These are phyloP conservation scores for Cryptosporidium canis DNA, from an alignment of 169 alveolate genomes.

Conservation along the genomic window DNA sequence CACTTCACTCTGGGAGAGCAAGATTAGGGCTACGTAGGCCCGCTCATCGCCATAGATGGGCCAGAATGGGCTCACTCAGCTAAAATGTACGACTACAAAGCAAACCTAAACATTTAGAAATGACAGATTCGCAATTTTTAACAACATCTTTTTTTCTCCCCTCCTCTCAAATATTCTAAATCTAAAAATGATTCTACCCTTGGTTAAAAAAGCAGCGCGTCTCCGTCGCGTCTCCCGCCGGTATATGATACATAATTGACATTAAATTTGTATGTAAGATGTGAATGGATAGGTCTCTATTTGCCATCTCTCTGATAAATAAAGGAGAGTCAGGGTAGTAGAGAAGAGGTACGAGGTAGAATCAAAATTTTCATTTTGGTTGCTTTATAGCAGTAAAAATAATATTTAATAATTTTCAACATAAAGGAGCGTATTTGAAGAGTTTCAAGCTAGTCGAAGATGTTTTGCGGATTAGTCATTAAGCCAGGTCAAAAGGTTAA, in stretches of 20 bases:
- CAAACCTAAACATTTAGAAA: too few relatives aligned
- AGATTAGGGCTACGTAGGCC: too few relatives aligned
- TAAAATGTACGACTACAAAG: too few relatives aligned
- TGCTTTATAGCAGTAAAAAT: neutral
- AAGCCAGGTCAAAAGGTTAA: conserved; percentile 77
- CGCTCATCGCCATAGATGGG: too few relatives aligned
- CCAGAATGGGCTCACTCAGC: too few relatives aligned
- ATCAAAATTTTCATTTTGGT: neutral
- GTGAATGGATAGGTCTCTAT: conserved; percentile 24
- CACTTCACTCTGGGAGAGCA: too few relatives aligned
- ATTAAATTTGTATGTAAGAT: conserved; percentile 9
- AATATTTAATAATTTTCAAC: neutral
- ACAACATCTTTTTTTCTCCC: neutral
- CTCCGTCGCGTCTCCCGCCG: conserved; percentile 22
- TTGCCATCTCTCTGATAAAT: conserved; percentile 3
- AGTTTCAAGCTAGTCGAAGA: neutral
- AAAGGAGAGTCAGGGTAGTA: neutral
- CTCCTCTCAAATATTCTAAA: neutral
- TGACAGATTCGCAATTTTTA: neutral
- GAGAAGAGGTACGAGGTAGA: neutral
- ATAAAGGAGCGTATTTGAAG: neutral
- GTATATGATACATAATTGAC: conserved; percentile 3
- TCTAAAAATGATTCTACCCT: neutral
- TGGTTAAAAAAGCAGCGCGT: neutral
- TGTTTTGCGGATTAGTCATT: conserved; percentile 76